Conservation (phyloP, 306 rosid species). For the Trifolium pratense region DNA sequence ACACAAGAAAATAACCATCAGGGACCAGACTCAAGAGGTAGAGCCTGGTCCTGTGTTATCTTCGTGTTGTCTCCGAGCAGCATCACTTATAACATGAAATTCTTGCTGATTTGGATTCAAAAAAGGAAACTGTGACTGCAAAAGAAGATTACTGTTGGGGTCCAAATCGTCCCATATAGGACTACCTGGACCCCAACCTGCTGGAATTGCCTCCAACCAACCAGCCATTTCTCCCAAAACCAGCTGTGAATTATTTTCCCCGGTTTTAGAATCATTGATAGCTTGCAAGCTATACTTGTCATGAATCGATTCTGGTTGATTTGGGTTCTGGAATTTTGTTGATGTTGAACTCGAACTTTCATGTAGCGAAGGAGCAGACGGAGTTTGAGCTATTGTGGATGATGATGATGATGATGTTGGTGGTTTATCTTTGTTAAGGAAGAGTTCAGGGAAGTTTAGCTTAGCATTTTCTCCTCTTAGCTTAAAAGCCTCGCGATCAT, state of each 20-base stretch:
- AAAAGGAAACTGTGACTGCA: conserved; percentile 60
- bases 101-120: conserved; percentile 48
- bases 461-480: conserved; percentile 93
- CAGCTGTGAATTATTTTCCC: conserved; percentile 48
- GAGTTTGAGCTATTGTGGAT: conserved; percentile 37
- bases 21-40: conserved; percentile 57
- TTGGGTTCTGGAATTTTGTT: conserved; percentile 9
- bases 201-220: conserved; percentile 86
- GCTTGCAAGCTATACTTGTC: background rate
- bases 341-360: conserved; percentile 39
- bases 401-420: background rate
- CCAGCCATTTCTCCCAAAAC: conserved; percentile 90
- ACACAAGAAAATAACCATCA: too few species aligned
- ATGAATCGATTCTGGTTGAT: conserved; percentile 40
- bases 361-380: conserved; percentile 19
- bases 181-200: conserved; percentile 94
- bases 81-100: conserved; percentile 33
- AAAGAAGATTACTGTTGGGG: conserved; percentile 51
- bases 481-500: conserved; percentile 92
- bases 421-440: conserved; percentile 58
- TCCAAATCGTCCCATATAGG: conserved; percentile 86
- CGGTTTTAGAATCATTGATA: conserved; percentile 35
- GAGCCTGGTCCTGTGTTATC: conserved; percentile 49
- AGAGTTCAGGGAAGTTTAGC: conserved; percentile 87
- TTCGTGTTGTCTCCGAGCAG: conserved; percentile 49